Evolutionary conservation across 495 filamentous ascomycete genomes (phyloP).

Genomic region (Physcia stellaris): DNA sequence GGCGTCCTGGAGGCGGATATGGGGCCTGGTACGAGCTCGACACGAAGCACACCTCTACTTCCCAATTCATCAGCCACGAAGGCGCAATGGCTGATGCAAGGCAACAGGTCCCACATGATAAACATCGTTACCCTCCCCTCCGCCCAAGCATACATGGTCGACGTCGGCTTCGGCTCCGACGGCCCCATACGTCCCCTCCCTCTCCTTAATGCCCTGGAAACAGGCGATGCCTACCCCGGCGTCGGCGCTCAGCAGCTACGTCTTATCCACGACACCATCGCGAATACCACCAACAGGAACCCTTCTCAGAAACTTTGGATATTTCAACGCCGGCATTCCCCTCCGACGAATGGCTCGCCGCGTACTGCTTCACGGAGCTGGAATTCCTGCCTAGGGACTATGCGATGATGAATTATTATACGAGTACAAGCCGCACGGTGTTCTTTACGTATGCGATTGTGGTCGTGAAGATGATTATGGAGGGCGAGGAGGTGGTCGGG

Average conservation of each 20-base stretch:
- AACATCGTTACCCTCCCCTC: conserved; percentile 47
- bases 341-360: conserved; percentile 34
- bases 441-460: conserved; percentile 38
- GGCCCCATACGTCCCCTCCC: conserved; percentile 42
- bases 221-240: conserved; percentile 23
- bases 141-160: conserved; percentile 40
- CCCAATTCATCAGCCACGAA: neutral
- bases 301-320: conserved; percentile 41
- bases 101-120: conserved; percentile 49
- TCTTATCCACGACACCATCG: conserved; percentile 31
- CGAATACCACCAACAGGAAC: conserved; percentile 25
- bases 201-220: conserved; percentile 22
- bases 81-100: neutral
- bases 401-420: conserved; percentile 49
- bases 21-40: conserved; percentile 24
- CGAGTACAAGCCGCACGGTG: conserved; percentile 28
- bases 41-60: neutral
- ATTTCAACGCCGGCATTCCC: conserved; percentile 41
- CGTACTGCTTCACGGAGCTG: conserved; percentile 45
- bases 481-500: conserved; percentile 35
- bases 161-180: conserved; percentile 59
- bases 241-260: conserved; percentile 38
- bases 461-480: conserved; percentile 42
- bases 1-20: conserved; percentile 24
- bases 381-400: conserved; percentile 53